Percentiles rank a stretch among this genome's conserved stretches.
Conservation (phyloP, 768 basidiomycete genomes). For the Panaeolus cyanescens region DNA sequence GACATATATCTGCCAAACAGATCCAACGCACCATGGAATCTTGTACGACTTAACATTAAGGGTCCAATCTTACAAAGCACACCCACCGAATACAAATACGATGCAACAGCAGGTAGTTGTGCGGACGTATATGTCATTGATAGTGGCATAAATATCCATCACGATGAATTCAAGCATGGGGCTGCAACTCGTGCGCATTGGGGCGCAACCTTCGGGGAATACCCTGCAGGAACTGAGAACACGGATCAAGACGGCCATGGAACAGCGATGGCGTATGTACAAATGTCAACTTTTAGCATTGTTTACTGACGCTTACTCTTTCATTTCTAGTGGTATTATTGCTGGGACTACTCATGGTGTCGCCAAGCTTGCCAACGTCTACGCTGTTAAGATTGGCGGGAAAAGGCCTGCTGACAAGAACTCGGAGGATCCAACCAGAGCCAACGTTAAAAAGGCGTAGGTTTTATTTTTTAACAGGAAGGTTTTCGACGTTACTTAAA, state of each 20-base stretch:
- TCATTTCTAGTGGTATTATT: too few relatives aligned
- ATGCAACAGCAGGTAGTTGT: conserved; percentile 77
- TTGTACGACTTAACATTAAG: conserved; percentile 16
- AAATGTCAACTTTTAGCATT: too few relatives aligned
- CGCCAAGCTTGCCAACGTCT: too few relatives aligned
- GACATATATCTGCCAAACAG: conserved; percentile 13
- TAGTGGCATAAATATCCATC: conserved; percentile 86
- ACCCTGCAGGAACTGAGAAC: conserved; percentile 75
- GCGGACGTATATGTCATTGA: conserved; percentile 91
- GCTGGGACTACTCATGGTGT: too few relatives aligned
- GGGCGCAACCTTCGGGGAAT: conserved; percentile 79
- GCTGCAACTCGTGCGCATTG: conserved; percentile 87
- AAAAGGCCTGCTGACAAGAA: too few relatives aligned
- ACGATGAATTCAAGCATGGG: conserved; percentile 87
- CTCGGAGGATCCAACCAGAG: too few relatives aligned
- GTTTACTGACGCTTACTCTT: too few relatives aligned
- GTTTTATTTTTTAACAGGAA: too few relatives aligned
- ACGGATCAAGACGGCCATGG: conserved; percentile 96
- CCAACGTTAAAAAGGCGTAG: too few relatives aligned
- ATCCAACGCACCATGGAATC: conserved; percentile 24
- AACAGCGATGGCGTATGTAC: conserved; percentile 93
- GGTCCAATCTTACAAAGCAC: conserved; percentile 44
- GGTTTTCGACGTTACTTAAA: too few relatives aligned
- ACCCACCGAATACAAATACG: conserved; percentile 80
- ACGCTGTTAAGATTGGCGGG: too few relatives aligned